A percentile compares a stretch with the other conserved stretches of the same genome.
Evolutionary conservation across 257 asterid genomes (phyloP).

Genomic region (Petunia secreta): DNA sequence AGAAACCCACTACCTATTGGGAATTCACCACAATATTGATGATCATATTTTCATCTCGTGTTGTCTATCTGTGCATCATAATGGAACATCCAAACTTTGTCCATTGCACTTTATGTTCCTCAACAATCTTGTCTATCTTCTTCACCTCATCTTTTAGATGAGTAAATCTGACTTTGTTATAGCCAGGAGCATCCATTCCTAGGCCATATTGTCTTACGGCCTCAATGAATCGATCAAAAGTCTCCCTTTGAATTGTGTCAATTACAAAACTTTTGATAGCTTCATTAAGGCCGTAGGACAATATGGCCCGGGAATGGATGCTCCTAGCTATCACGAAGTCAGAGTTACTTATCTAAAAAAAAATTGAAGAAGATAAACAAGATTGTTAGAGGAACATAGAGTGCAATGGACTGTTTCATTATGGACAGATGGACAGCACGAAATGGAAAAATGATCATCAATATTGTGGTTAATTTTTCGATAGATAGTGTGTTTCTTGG

Average conservation of each 20-base stretch:
- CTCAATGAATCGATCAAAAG: neutral
- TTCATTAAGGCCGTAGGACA: slow-evolving; percentile 1
- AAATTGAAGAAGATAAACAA: neutral
- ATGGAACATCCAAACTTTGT: no score
- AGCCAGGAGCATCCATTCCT: neutral
- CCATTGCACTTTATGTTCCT: neutral
- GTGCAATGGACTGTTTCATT: no score
- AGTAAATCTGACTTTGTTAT: slow-evolving; percentile 25
- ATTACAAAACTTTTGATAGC: neutral
- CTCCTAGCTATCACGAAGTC: slow-evolving; percentile 14
- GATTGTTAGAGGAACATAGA: neutral
- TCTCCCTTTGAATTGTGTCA: no score
- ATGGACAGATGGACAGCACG: neutral
- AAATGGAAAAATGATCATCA: neutral
- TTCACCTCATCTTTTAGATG: neutral
- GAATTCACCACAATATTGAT: neutral
- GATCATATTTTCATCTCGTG: neutral
- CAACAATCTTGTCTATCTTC: neutral
- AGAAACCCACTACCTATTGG: neutral
- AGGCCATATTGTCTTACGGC: slow-evolving; percentile 3
- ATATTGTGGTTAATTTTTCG: neutral
- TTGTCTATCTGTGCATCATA: neutral
- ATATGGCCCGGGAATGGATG: neutral
- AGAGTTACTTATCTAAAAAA: slow-evolving; percentile 27
- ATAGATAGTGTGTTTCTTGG: neutral